phyloP scores from a whole-genome alignment of 148 eudicot species.

The Chenopodium berlandieri region DNA sequence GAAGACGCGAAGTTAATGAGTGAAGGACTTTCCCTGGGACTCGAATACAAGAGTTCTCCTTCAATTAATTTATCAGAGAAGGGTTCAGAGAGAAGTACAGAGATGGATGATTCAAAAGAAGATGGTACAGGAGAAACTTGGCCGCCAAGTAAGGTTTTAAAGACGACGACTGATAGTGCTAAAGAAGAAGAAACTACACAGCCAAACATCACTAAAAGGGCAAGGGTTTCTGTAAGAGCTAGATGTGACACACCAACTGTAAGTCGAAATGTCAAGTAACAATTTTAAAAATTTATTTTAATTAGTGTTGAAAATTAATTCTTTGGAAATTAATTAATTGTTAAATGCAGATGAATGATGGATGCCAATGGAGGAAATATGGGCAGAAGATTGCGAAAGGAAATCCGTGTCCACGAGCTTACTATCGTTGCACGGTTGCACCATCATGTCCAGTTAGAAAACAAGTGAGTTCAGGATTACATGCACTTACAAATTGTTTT shows the following conservation, averaged over 20 bases:
- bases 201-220: slow-evolving; percentile 48
- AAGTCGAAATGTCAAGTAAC: slow-evolving; percentile 24
- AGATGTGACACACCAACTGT: slow-evolving; percentile 79
- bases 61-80: slow-evolving; percentile 29
- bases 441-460: slow-evolving; percentile 77
- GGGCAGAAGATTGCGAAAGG: slow-evolving; percentile 84
- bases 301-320: too few species aligned
- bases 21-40: slow-evolving; percentile 47
- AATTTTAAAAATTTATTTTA: too few species aligned
- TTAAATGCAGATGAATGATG: slow-evolving; percentile 67
- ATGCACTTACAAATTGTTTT: not conserved
- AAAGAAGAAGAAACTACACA: slow-evolving; percentile 45
- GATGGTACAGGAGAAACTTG: slow-evolving; percentile 43
- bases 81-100: slow-evolving; percentile 30
- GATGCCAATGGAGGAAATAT: slow-evolving; percentile 90
- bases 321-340: too few species aligned
- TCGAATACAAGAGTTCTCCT: slow-evolving; percentile 27
- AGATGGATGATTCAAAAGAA: slow-evolving; percentile 33
- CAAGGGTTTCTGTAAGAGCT: slow-evolving; percentile 82
- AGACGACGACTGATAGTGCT: slow-evolving; percentile 34
- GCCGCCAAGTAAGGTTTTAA: slow-evolving; percentile 45
- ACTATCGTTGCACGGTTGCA: slow-evolving; percentile 80
- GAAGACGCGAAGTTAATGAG: slow-evolving; percentile 27
- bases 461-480: slow-evolving; percentile 46
- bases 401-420: slow-evolving; percentile 87